phyloP scores from a whole-genome alignment of 345 rosid genomes.

The Gossypioides kirkii region DNA sequence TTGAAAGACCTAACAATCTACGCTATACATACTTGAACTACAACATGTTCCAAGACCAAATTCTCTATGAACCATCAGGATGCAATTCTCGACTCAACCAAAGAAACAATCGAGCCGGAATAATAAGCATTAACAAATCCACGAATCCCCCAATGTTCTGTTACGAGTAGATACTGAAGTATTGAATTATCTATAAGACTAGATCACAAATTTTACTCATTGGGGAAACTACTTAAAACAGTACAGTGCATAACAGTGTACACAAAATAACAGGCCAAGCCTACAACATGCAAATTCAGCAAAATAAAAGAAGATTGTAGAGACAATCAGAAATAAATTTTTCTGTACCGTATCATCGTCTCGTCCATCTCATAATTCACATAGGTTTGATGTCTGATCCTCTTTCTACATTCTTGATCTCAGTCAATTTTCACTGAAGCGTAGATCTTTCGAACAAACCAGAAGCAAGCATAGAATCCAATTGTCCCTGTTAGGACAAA shows the following conservation, averaged over 20 bases:
- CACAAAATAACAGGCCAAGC: constrained; percentile 19
- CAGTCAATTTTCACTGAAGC: constrained; percentile 93
- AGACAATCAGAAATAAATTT: background rate
- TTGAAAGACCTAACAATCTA: no score
- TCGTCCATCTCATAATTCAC: background rate
- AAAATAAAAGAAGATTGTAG: background rate
- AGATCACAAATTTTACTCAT: constrained; percentile 7
- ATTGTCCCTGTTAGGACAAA: constrained; percentile 89
- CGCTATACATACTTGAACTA: no score
- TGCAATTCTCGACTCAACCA: no score
- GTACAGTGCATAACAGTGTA: background rate
- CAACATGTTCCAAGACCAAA: background rate
- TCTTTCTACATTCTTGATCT: constrained; percentile 20
- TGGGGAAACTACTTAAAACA: constrained; percentile 2
- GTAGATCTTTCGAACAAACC: constrained; percentile 93
- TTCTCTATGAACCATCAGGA: background rate
- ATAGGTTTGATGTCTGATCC: background rate
- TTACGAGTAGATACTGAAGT: background rate
- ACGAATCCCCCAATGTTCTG: background rate
- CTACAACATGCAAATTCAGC: background rate
- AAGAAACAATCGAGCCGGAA: background rate
- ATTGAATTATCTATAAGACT: background rate
- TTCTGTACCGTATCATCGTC: background rate
- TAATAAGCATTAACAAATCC: background rate
- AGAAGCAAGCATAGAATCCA: constrained; percentile 95